A percentile compares a stretch with the other conserved stretches of the same genome.
Evolutionary conservation across 1,139 yeast genomes (phyloP).

Genomic region (Zygosaccharomyces sapae): DNA sequence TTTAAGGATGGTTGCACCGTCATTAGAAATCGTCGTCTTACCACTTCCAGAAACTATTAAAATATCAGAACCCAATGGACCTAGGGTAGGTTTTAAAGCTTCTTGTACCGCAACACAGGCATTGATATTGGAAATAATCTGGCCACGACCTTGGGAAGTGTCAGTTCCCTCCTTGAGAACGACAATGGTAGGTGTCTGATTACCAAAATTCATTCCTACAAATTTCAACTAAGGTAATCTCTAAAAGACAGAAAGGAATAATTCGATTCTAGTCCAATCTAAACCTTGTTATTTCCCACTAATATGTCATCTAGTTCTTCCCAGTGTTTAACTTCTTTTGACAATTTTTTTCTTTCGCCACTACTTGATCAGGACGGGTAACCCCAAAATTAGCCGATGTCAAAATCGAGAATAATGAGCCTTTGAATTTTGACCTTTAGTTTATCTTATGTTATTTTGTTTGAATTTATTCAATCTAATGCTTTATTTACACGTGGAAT

Average conservation of each 20-base stretch:
- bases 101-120: constrained; percentile 97
- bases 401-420: not conserved
- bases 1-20: constrained; percentile 94
- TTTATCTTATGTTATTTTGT: not conserved
- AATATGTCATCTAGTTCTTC: not conserved
- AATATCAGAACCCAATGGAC: constrained; percentile 96
- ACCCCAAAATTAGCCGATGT: not conserved
- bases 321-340: not conserved
- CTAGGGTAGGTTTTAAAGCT: constrained; percentile 88
- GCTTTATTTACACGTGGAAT: constrained; percentile 8
- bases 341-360: constrained; percentile 6
- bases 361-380: constrained; percentile 3
- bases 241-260: not conserved
- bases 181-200: constrained; percentile 94
- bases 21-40: constrained; percentile 91
- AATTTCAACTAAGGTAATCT: not conserved
- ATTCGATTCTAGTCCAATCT: not conserved
- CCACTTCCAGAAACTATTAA: constrained; percentile 79
- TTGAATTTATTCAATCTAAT: not conserved
- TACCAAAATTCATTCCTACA: constrained; percentile 69
- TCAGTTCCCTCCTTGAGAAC: constrained; percentile 98
- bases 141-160: constrained; percentile 93
- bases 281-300: not conserved
- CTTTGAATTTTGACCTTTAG: not conserved
- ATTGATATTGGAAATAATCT: constrained; percentile 88